Base-by-base conservation (phyloP, 2,329 filamentous ascomycete genomes). In the Monascus ruber region DNA sequence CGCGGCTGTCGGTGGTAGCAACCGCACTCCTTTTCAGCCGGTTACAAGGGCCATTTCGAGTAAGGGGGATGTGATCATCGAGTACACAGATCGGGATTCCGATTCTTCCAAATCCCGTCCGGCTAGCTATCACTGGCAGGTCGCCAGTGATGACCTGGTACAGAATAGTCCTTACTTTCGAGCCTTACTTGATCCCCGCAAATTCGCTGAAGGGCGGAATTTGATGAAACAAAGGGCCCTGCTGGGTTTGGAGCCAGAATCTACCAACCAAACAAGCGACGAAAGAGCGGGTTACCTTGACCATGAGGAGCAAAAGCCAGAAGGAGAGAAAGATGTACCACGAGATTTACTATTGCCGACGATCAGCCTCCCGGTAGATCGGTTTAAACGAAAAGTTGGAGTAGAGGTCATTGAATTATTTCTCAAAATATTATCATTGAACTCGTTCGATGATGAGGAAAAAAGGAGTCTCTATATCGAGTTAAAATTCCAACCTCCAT, bases 171-270 rank as follows among this genome's bases (percentile, higher is more conserved):
- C 54, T 4, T 68, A 67, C 33, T 68, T 67, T 37, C 43, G 52
- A 17, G 59, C 54, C 17, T 47, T 68, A 8, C 47, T 68, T 10
- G 63, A 68, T 29, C 58, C 62, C 2, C 47, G 55, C 9, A 68
- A 67, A 39, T 68, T 68, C 39, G 52, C 52, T 2, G 65, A 68
- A 42, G 64, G 65, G 5, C 54, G 53, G 35, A 36, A 49, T 4
- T 49, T 67, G 42, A 47, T 51, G 38, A 47, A 54, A 24, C 53
- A 56, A 26, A 49, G 57, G 44, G 35, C 49, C 43, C 17, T 17
- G 17, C 17, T 17, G 17, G 17, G 17, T 17, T 17, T 17, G 17
- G 17, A 17, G 17, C 17, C 17, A 17, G 17, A 17, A 17, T 17
- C 17, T 17, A 17, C 17, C 17, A 17, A 17, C 17, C 17, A 17